Evolutionary conservation across 768 basidiomycete genomes (phyloP).

Genomic region (Hypsizygus marmoreus): DNA sequence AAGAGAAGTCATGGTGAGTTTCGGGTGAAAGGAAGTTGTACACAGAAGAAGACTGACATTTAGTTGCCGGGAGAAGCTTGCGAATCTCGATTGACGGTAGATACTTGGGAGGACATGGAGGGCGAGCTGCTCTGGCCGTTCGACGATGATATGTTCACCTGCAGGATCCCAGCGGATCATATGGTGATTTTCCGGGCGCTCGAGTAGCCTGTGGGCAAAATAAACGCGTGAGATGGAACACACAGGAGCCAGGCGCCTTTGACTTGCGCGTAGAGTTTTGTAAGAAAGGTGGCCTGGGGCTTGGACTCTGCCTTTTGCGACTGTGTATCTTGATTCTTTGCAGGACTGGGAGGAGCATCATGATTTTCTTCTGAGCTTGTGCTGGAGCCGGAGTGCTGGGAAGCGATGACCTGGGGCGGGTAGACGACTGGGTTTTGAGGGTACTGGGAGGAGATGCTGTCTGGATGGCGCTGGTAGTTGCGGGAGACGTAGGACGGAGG

Average conservation of each 20-base stretch:
- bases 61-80: slow-evolving; percentile 95
- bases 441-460: slow-evolving; percentile 36
- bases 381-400: slow-evolving; percentile 42
- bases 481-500: slow-evolving; percentile 44
- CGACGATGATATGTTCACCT: slow-evolving; percentile 94
- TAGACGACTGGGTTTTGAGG: slow-evolving; percentile 31
- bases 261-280: slow-evolving; percentile 92
- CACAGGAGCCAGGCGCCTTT: slow-evolving; percentile 1
- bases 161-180: slow-evolving; percentile 97
- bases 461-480: slow-evolving; percentile 31
- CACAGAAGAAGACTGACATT: slow-evolving; percentile 63
- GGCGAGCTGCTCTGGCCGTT: slow-evolving; percentile 90
- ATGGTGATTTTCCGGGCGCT: slow-evolving; percentile 90
- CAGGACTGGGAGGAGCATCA: slow-evolving; percentile 48
- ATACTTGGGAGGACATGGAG: slow-evolving; percentile 92
- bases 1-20: slow-evolving; percentile 18
- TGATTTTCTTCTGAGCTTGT: slow-evolving; percentile 49
- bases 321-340: slow-evolving; percentile 41
- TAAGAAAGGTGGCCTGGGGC: slow-evolving; percentile 93
- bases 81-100: slow-evolving; percentile 95
- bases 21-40: slow-evolving; percentile 22
- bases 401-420: slow-evolving; percentile 36
- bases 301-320: slow-evolving; percentile 74
- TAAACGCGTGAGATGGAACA: slow-evolving; percentile 17
- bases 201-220: slow-evolving; percentile 62